Evolutionary conservation across 352 stramenopile species (phyloP).

Genomic region (Phytophthora syringae): DNA sequence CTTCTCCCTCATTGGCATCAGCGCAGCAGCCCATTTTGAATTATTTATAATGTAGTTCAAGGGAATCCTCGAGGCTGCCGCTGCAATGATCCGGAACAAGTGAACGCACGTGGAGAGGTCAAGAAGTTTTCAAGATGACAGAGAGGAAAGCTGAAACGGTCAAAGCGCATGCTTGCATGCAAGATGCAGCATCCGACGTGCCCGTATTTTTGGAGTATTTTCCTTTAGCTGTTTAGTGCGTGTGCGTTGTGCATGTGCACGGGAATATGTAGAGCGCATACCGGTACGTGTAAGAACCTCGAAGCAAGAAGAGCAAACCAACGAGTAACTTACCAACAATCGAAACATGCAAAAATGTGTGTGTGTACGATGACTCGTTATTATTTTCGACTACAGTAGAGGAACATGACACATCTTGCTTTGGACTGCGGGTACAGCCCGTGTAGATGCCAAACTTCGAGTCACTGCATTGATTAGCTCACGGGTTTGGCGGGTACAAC

Average conservation of each 20-base stretch:
- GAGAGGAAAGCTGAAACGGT: constrained; percentile 7
- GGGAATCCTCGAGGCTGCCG: constrained; percentile 10
- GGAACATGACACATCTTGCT: too few relatives aligned
- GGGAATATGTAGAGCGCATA: too few relatives aligned
- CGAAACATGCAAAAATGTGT: too few relatives aligned
- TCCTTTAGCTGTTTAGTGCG: constrained; percentile 25
- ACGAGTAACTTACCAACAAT: too few relatives aligned
- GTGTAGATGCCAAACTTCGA: too few relatives aligned
- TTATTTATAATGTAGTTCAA: constrained; percentile 65
- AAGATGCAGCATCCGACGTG: constrained; percentile 7
- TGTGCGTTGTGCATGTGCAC: constrained; percentile 14
- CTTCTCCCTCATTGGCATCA: constrained; percentile 22
- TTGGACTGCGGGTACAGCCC: too few relatives aligned
- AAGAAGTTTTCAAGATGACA: constrained; percentile 1
- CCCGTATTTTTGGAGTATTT: constrained; percentile 27
- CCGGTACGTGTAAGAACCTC: too few relatives aligned
- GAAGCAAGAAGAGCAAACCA: too few relatives aligned
- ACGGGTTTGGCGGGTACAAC: constrained; percentile 23
- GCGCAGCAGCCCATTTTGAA: constrained; percentile 54
- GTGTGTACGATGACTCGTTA: too few relatives aligned
- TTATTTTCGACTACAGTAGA: too few relatives aligned
- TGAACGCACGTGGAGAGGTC: constrained; percentile 2
- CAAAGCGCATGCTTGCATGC: constrained; percentile 19
- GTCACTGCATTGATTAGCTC: too few relatives aligned
- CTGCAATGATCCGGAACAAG: constrained; percentile 7